Evolutionary conservation across 148 eudicot genomes (phyloP), one percentile per base, ranked within the genome.

Genomic region (Bassia scoparia): DNA sequence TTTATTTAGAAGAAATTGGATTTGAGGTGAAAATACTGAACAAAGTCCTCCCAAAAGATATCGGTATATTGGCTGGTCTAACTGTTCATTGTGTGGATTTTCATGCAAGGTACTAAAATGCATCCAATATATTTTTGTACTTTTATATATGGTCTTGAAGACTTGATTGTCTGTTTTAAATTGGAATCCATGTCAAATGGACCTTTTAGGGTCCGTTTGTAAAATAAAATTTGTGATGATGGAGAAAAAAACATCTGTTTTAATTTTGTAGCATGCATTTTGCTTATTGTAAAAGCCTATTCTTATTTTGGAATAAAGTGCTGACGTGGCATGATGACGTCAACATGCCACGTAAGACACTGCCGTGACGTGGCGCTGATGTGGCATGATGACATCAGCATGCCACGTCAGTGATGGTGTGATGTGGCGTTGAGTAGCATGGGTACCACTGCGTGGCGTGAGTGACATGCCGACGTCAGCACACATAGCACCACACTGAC

Each of bases 21-120:
- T 78, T 94, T n/a, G n/a, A 89, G 71, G 90, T 89, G 78, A 87
- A 82, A 78, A 74, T 88, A 61, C 75, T 94, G 61, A 94, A 94
- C 55, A 78, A 78, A 82, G 91, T 83, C 43, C 98, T 91, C 77
- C 98, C 98, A 52, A 81, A 86, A 73, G 98, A 94, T 78, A 88
- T 94, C 70, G 96, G 73, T 79, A 91, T 60, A 74, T 87, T 77
- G 89, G 97, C 54, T 94, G 98, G 98, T 87, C 90, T 79, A n/a
- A 90, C 96, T 78, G 96, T 81, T 80, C 89, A 93, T n/a, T n/a
- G n/a, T 55, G 62, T 63, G 77, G 90, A 87, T 84, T 86, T 94
- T 76, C 90, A 90, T 79, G 98, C 98, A 79, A 91, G 98, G 98
- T 94, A 69, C 74, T 71, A 76, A 11, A 26, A 27, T 52, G 13